A percentile compares a stretch with the other conserved stretches of the same genome.
Conservation (phyloP, 2,329 filamentous ascomycete species). For the Penicillium capsulatum region DNA sequence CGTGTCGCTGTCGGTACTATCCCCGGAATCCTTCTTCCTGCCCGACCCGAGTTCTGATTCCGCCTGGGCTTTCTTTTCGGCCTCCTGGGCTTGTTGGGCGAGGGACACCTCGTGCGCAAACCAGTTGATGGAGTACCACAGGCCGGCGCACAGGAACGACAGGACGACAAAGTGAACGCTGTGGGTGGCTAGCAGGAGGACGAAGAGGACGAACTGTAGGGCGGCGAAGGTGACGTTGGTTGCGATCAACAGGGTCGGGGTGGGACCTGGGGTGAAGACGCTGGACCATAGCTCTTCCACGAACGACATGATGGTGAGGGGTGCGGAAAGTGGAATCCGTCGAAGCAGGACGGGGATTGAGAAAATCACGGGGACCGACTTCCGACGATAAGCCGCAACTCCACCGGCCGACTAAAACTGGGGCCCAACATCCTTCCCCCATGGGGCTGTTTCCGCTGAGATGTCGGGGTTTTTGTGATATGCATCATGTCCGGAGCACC, state of each 20-base stretch:
- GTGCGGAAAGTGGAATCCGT: constrained; percentile 24
- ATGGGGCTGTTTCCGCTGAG: no score
- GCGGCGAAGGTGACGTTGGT: constrained; percentile 85
- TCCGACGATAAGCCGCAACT: constrained; percentile 9
- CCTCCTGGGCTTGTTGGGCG: constrained; percentile 47
- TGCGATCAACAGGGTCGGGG: constrained; percentile 78
- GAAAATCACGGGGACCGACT: constrained; percentile 8
- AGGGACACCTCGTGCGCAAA: constrained; percentile 67
- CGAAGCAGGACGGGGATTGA: not conserved
- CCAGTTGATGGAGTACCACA: constrained; percentile 98
- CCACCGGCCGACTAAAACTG: no score
- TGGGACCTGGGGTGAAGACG: constrained; percentile 89
- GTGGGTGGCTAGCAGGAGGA: constrained; percentile 73
- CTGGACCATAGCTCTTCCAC: constrained; percentile 80
- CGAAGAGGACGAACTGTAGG: constrained; percentile 73
- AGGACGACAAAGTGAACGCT: constrained; percentile 86
- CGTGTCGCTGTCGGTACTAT: constrained; percentile 43
- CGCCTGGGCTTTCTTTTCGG: constrained; percentile 44
- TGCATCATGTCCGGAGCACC: no score
- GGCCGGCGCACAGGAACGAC: constrained; percentile 69
- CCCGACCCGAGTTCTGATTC: constrained; percentile 24
- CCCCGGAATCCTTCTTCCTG: constrained; percentile 29
- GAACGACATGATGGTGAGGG: constrained; percentile 48
- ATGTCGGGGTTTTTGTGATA: no score
- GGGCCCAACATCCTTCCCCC: not conserved